Evolutionary conservation across 495 filamentous ascomycete genomes (phyloP).

Genomic region (Podospora pseudocomata): DNA sequence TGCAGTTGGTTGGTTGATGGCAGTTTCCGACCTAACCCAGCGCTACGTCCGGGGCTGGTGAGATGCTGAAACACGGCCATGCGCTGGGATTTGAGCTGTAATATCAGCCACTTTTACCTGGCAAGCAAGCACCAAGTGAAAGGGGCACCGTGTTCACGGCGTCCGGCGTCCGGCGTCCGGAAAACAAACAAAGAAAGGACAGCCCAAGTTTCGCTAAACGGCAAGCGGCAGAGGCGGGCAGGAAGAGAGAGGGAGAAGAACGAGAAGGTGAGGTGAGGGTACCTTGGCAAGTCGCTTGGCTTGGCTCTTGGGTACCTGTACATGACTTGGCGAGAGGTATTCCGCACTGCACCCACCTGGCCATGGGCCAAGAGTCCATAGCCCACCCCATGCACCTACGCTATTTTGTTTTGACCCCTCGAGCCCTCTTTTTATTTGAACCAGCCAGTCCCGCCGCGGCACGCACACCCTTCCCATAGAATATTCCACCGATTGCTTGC

Average conservation of each 20-base stretch:
- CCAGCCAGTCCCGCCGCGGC: slow-evolving; percentile 31
- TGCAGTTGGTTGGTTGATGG: neutral
- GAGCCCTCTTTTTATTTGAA: slow-evolving; percentile 33
- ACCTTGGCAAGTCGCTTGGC: slow-evolving; percentile 17
- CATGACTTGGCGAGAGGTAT: slow-evolving; percentile 14
- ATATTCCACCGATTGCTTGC: slow-evolving; percentile 24
- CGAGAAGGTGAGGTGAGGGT: neutral
- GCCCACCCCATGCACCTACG: slow-evolving; percentile 16
- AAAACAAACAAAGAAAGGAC: slow-evolving; percentile 3
- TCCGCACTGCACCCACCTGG: slow-evolving; percentile 10
- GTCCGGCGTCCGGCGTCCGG: neutral
- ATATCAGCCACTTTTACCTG: neutral
- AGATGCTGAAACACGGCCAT: slow-evolving; percentile 7
- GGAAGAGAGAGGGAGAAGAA: no score
- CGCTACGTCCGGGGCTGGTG: neutral
- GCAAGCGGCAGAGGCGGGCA: slow-evolving; percentile 27
- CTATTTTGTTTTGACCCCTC: slow-evolving; percentile 16
- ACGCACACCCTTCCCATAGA: slow-evolving; percentile 21
- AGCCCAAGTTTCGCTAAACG: slow-evolving; percentile 24
- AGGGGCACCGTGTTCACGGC: neutral
- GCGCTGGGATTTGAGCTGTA: slow-evolving; percentile 2
- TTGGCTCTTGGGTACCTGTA: slow-evolving; percentile 17
- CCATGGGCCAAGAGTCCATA: neutral
- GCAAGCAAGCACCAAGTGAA: neutral
- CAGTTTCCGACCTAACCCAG: neutral